Evolutionary conservation across 768 basidiomycete genomes (phyloP), one percentile per base, ranked within the genome.

Genomic region (Podaxis mareebaensis): DNA sequence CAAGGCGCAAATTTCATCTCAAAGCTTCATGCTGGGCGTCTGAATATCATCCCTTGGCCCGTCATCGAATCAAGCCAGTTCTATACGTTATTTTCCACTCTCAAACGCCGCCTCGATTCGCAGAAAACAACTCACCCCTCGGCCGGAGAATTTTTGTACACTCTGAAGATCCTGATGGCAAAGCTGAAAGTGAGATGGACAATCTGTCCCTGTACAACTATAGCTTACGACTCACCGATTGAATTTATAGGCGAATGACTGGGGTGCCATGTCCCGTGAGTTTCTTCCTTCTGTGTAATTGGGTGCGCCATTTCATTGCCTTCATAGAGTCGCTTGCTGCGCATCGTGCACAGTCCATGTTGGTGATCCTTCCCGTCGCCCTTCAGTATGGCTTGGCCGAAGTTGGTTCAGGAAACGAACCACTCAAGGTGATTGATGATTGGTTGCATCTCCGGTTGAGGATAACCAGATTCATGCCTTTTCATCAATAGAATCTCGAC

Each of bases 21-120:
- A 15, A 81, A 78, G 1, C 77, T 88, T 4, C 88, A 88, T 62
- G 76, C 78, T 0, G 86, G 86, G 1, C 77, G 77, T 57, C 67
- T 88, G 5, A 77, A 76, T 40, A 88, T 89, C 15, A 78, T 88
- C 12, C 87, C 87, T 3, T 89, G 88, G 88, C 86, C 86, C 0
- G 85, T 89, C 51, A 87, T 89, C 33, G 84, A 86, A 66, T 87
- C 87, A 0, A 78, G 72, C 51, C 80, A 85, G 24, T 89, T 89
- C 68, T 89, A 89, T 63, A 75, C 70, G 2, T 67, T 87, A n/a
- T 86, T 88, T 60, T 75, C 76, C 0, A 70, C 73, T 0, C 65
- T 89, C 33, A 85, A 83, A 65, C 74, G 71, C 55, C 73, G 73
- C 2, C 69, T 89, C 4, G 83, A 87, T 63, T 73, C 76, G 51